A percentile compares a stretch with the other conserved stretches of the same genome.
Evolutionary conservation across 148 eudicot genomes (phyloP).

Genomic region (Rhododendron ferrugineum): DNA sequence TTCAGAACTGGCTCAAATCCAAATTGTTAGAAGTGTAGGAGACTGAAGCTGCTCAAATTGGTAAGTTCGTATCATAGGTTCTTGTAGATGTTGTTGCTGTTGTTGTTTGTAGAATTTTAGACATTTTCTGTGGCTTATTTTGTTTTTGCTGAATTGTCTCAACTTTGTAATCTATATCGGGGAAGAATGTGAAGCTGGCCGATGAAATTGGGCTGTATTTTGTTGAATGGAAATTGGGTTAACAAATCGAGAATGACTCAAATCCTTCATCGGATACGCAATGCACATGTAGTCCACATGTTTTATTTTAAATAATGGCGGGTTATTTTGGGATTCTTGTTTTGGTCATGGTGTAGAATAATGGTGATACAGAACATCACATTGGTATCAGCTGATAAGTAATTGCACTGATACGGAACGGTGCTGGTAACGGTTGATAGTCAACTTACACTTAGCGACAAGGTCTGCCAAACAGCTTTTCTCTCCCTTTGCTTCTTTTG

Average conservation of each 20-base stretch:
- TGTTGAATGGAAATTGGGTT: background rate
- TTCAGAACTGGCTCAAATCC: background rate
- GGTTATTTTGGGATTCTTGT: background rate
- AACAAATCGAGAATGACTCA: background rate
- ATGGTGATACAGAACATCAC: background rate
- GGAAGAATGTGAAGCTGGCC: background rate
- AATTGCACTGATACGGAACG: background rate
- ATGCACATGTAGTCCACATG: background rate
- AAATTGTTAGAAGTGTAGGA: background rate
- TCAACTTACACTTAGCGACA: background rate
- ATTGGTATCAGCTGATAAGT: background rate
- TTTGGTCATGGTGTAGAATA: background rate
- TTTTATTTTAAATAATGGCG: too few species aligned
- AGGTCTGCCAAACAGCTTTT: too few species aligned
- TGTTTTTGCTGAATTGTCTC: background rate
- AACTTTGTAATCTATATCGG: background rate
- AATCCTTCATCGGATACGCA: background rate
- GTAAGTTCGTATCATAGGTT: background rate
- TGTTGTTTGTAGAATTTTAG: background rate
- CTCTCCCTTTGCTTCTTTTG: too few species aligned
- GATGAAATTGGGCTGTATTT: background rate
- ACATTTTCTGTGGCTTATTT: background rate
- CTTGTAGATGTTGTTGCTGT: background rate
- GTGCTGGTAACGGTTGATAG: background rate
- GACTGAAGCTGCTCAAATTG: background rate